These are phyloP conservation scores for Cercospora citrullina DNA, from an alignment of 2,329 filamentous ascomycete genomes.

Conservation along the genomic window DNA sequence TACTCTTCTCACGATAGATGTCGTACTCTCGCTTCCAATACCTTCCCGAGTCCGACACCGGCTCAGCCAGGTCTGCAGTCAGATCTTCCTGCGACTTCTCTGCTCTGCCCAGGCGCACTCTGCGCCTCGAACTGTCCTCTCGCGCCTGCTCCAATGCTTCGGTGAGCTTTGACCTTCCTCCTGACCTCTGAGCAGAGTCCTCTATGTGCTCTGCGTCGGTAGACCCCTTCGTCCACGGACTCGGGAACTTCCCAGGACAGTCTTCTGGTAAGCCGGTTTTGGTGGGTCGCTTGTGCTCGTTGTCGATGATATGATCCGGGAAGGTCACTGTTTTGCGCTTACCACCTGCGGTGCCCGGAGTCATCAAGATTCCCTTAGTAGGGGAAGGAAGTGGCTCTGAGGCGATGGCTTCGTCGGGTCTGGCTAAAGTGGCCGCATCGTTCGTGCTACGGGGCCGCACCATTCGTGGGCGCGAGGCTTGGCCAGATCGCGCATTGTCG, in stretches of 20 bases:
- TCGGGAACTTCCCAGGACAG: conserved; percentile 52
- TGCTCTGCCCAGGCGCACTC: conserved; percentile 30
- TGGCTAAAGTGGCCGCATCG: conserved; percentile 28
- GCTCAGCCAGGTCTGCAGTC: conserved; percentile 70
- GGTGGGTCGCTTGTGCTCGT: conserved; percentile 52
- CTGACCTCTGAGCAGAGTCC: conserved; percentile 34
- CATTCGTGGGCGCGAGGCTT: conserved; percentile 31
- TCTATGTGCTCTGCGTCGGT: conserved; percentile 34
- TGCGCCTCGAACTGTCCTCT: conserved; percentile 40
- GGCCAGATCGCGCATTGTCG: conserved; percentile 29
- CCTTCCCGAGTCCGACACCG: conserved; percentile 70
- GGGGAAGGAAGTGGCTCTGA: conserved; percentile 52
- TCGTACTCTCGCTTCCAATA: conserved; percentile 81
- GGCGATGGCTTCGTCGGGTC: conserved; percentile 23
- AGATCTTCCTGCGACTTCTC: conserved; percentile 48
- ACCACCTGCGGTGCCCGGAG: conserved; percentile 58
- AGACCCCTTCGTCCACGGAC: conserved; percentile 46
- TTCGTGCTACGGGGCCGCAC: conserved; percentile 34
- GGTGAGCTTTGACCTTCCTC: conserved; percentile 46
- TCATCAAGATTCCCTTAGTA: conserved; percentile 61
- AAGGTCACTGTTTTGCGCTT: conserved; percentile 63
- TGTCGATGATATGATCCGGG: conserved; percentile 57
- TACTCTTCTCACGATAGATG: conserved; percentile 70
- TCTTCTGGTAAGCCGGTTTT: conserved; percentile 52
- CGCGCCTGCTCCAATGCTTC: conserved; percentile 48